Evolutionary conservation across 31 red algal species (phyloP), one percentile per base, ranked within the genome.

Genomic region (Porphyra umbilicalis): DNA sequence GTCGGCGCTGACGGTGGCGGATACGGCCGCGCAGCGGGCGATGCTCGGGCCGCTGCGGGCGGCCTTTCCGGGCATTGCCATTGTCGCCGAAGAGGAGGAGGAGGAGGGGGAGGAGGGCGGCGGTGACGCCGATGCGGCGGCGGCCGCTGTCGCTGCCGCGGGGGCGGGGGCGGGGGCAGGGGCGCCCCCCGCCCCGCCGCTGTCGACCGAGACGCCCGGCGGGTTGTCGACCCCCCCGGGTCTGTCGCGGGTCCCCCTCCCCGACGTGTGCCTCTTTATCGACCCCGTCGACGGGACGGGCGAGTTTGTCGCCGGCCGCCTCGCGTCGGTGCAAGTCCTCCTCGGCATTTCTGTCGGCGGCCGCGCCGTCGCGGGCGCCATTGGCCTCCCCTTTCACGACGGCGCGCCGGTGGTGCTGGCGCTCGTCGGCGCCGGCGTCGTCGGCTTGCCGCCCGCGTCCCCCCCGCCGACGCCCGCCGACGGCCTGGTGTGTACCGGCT

Each of bases 201-300:
- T 81, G 32, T 76, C 40, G 0, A 38, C 32, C 6, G 38, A 39
- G 39, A n/a, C 57, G 25, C 57, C 57, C 20, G 57, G 25, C 25
- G 57, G 57, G 57, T 29, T 71, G 10, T 18, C 30, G 25, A 71
- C 57, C 25, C 57, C 57, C 20, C 57, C 57, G 25, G 57, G 30
- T 2, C 38, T 80, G 42, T 5, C 68, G 39, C 25, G 33, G 2
- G 76, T 85, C 13, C n/a, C 34, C 6, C 30, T 79, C 13, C 76
- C 38, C 3, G 81, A 85, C 14, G 88, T 90, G 76, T 82, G 79
- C 67, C 77, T 91, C 39, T 76, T 78, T 35, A 78, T 78, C 32
- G 76, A 78, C 33, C 76, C 76, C 34, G 76, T 78, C 4, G 76
- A 78, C 16, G 76, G 76, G 34, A 78, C 76, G 33, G 34, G 76